Percentiles rank a stretch among this genome's conserved stretches.
Conservation (phyloP, 805 yeast genomes). For the Grigorovia yakushimaensis region DNA sequence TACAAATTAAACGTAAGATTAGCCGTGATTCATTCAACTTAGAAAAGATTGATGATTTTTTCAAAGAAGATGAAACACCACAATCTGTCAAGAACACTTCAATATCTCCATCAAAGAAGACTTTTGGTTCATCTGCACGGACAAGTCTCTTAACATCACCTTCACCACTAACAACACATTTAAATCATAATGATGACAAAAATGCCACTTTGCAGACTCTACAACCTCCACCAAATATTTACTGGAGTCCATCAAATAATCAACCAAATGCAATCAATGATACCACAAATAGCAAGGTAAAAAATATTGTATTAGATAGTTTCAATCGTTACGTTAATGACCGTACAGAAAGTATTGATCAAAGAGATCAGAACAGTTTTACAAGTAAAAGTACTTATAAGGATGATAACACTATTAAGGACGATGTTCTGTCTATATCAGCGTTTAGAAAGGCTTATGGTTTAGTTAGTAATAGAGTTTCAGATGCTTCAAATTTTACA, state of each 20-base stretch:
- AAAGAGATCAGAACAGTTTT: background rate
- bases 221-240: background rate
- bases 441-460: background rate
- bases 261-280: background rate
- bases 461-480: background rate
- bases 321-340: background rate
- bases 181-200: background rate
- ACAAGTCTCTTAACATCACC: background rate
- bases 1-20: conserved; percentile 9
- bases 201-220: too few relatives aligned
- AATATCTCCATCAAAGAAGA: background rate
- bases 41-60: conserved; percentile 49
- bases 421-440: background rate
- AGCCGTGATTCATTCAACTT: conserved; percentile 13
- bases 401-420: background rate
- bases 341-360: background rate
- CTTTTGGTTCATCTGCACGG: background rate
- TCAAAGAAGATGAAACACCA: conserved; percentile 38
- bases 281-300: background rate
- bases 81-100: conserved; percentile 1
- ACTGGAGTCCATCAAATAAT: background rate
- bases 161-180: background rate
- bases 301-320: background rate
- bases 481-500: background rate
- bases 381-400: background rate